phyloP scores from a whole-genome alignment of 345 rosid species.

The Citrus reticulata region DNA sequence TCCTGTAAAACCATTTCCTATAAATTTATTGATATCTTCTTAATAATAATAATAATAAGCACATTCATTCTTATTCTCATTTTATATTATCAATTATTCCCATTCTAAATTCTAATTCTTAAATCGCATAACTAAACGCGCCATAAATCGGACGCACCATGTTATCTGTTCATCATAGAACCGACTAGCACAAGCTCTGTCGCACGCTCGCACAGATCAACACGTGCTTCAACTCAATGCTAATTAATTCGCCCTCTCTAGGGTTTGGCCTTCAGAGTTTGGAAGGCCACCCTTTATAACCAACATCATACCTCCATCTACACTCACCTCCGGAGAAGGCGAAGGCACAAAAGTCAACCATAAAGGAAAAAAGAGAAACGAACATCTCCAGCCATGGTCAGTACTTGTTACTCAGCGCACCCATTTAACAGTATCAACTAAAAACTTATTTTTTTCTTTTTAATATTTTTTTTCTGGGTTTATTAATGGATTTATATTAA shows the following conservation, averaged over 20 bases:
- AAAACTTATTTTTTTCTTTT: neutral
- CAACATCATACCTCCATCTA: neutral
- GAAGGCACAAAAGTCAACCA: neutral
- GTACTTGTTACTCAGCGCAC: neutral
- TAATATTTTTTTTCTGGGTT: neutral
- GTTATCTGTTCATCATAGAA: neutral
- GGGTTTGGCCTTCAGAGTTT: slow-evolving; percentile 3
- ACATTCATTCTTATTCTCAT: too few relatives aligned
- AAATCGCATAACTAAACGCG: too few relatives aligned
- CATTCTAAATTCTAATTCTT: too few relatives aligned
- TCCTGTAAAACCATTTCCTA: too few relatives aligned
- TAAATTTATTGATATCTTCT: too few relatives aligned
- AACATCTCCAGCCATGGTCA: neutral
- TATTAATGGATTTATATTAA: neutral
- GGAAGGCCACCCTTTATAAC: neutral
- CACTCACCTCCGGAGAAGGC: neutral
- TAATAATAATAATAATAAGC: too few relatives aligned
- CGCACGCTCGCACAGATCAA: neutral
- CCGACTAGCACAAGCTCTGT: neutral
- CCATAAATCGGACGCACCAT: neutral
- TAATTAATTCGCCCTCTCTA: neutral
- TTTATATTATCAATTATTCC: too few relatives aligned
- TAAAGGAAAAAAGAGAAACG: neutral
- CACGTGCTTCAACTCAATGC: neutral
- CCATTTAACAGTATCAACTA: neutral